phyloP scores from a whole-genome alignment of 1,284 basidiomycete genomes.

The Mycena sp. region DNA sequence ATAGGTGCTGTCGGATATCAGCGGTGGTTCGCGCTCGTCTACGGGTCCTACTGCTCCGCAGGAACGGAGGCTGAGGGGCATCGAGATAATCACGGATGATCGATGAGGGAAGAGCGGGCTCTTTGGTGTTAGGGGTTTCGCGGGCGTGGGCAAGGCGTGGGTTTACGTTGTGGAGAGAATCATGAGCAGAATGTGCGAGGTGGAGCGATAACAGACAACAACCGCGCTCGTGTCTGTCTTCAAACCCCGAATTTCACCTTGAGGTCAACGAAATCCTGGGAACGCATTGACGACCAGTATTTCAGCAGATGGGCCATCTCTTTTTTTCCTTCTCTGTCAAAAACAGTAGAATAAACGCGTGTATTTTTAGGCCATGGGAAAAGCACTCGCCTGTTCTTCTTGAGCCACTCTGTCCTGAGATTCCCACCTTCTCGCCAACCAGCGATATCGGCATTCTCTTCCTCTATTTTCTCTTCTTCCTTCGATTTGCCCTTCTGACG shows the following conservation, averaged over 20 bases:
- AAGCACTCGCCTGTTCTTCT: slow-evolving; percentile 56
- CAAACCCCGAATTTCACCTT: slow-evolving; percentile 62
- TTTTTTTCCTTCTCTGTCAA: slow-evolving; percentile 56
- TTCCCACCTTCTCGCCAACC: slow-evolving; percentile 59
- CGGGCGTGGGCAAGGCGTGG: not conserved
- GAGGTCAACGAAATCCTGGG: slow-evolving; percentile 58
- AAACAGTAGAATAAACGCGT: slow-evolving; percentile 20
- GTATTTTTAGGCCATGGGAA: slow-evolving; percentile 17
- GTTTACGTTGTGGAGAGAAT: not conserved
- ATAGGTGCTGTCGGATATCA: slow-evolving; percentile 28
- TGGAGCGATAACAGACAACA: slow-evolving; percentile 13
- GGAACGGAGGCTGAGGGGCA: slow-evolving; percentile 2
- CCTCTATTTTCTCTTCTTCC: slow-evolving; percentile 44
- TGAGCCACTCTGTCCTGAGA: slow-evolving; percentile 59
- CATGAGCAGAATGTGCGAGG: not conserved
- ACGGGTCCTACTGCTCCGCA: slow-evolving; percentile 14
- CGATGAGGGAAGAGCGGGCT: slow-evolving; percentile 12
- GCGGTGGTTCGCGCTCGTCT: slow-evolving; percentile 14
- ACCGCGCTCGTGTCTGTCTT: slow-evolving; percentile 30
- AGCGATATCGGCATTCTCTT: slow-evolving; percentile 40
- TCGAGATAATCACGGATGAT: slow-evolving; percentile 25
- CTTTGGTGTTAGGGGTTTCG: slow-evolving; percentile 17
- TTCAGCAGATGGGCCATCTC: slow-evolving; percentile 58
- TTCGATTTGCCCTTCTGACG: slow-evolving; percentile 46
- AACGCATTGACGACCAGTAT: slow-evolving; percentile 55